Base-by-base conservation (phyloP, 495 filamentous ascomycete genomes). In the Aspergillus diversus region DNA sequence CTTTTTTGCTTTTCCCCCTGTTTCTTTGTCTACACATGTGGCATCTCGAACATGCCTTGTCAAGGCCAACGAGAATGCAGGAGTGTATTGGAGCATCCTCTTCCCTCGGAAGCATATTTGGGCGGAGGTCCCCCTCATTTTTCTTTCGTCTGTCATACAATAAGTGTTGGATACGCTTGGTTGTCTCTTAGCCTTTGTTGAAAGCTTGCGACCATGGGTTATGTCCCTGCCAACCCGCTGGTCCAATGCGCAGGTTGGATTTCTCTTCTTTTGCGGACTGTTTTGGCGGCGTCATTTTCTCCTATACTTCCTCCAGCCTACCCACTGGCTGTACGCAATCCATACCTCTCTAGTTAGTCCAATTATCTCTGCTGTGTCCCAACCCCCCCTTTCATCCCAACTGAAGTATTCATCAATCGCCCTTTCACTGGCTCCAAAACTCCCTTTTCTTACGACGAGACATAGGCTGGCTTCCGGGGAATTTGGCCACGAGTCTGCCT, bases 241-340 rank as follows among this genome's bases (percentile, higher is more conserved):
- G 4, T 11, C 33, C 11, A 33, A 34, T 55, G 52, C 7, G 42
- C 39, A 43, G n/a, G 53, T 3, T 8, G 48, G 53, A 34, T 43
- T 12, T 60, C 49, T 56, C 37, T 31, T 9, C 48, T 62, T 35
- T 11, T 67, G 37, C 55, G 63, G 34, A 54, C 47, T 21, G 59
- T 59, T 16, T 37, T 54, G 52, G 70, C 66, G 5, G 67, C 68
- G 5, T 66, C 64, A 27, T 77, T 75, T 56, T 69, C 68, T 13
- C 77, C 77, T 8, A 46, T 80, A 21, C 59, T 68, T 35, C 76
- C 76, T 43, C 77, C 75, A 32, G 72, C 77, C 42, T 80, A 80
- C 65, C 77, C 77, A 7, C 47, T 80, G 27, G 78, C 78, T 0
- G 76, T 80, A 46, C 70, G 72, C 17, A 78, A 71, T 64, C 76